These are phyloP conservation scores for Bisporella sp. DNA, from an alignment of 2,329 filamentous ascomycete genomes.

Conservation along the genomic window DNA sequence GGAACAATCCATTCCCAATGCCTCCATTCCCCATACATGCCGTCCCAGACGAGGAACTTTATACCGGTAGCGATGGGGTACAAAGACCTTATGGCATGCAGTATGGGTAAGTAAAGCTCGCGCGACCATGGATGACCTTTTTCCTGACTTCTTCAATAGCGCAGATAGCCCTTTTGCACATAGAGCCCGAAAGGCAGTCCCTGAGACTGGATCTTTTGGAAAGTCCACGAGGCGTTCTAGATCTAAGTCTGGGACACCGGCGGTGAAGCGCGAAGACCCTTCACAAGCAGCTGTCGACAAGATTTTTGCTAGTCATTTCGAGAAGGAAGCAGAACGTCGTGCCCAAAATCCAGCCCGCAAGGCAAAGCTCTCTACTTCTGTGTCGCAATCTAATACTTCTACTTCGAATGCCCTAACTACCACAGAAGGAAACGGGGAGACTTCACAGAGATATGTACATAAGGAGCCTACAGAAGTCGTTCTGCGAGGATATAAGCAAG, in stretches of 20 bases:
- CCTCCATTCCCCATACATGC: conserved; percentile 61
- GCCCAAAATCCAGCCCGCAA: conserved; percentile 29
- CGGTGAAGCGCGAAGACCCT: conserved; percentile 46
- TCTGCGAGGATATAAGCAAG: conserved; percentile 68
- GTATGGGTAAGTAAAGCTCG: conserved; percentile 44
- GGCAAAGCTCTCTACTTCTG: conserved; percentile 19
- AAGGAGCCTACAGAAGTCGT: conserved; percentile 71
- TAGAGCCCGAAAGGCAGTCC: conserved; percentile 45
- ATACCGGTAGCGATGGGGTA: conserved; percentile 57
- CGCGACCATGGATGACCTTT: conserved; percentile 1
- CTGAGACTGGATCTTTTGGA: conserved; percentile 59
- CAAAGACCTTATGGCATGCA: conserved; percentile 61
- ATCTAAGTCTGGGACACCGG: conserved; percentile 52
- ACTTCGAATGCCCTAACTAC: conserved; percentile 26
- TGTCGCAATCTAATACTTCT: conserved; percentile 28
- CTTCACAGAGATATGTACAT: conserved; percentile 23
- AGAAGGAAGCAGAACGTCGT: conserved; percentile 30
- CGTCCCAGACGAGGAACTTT: conserved; percentile 61
- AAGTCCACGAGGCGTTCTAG: conserved; percentile 59
- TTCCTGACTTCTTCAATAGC: conserved; percentile 34
- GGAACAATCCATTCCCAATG: conserved; percentile 33
- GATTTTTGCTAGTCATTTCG: conserved; percentile 53
- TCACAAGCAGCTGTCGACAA: conserved; percentile 55
- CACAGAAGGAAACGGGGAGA: conserved; percentile 19
- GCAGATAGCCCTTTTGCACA: conserved; percentile 43